Base-by-base conservation (phyloP, 352 stramenopile genomes). In the Globisporangium cystogenes region DNA sequence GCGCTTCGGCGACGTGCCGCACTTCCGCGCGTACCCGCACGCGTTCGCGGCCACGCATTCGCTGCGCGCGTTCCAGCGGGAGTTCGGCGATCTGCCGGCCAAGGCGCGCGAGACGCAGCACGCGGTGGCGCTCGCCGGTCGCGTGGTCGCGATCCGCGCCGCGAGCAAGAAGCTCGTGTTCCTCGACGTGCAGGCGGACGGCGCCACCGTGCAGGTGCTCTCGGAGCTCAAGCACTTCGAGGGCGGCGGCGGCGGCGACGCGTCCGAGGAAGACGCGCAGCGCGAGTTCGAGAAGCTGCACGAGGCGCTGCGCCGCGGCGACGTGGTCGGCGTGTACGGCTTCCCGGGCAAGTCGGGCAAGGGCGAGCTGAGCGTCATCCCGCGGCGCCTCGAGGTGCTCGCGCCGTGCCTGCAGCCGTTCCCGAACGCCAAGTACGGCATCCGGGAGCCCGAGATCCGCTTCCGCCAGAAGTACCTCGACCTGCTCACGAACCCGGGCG, bases 401-500 rank as follows among this genome's bases (percentile, higher is more conserved):
- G 96, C 94, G 36, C 96, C 96, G 18, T 99, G 96, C 70, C 80
- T 99, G 49, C 72, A 86, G 54, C 76, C 78, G 4, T 78, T 92
- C 42, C 82, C 82, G 8, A 90, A 89, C 50, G 76, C 68, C 82
- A 99, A 91, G 93, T 99, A 98, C 74, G 98, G 62, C 82, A 96
- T 93, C 15, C 96, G 97, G 57, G 86, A 87, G 42, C 79, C 76
- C 29, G 81, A 99, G 69, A 98, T 97, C 26, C 88, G 96, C 24
- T 99, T 99, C 64, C 87, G 97, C 33, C 95, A 99, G 80, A 92
- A 98, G 51, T 99, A 99, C 65, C 79, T 99, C 27, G 97, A 99
- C 73, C 64, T 99, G 27, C 96, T 99, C 55, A 93, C 98, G 33
- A 99, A 99, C 60, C 72, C 85, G 7, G 83, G 91, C 15, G 88